A percentile compares a stretch with the other conserved stretches of the same genome.
phyloP scores from a whole-genome alignment of 192 early-diverging fungal genomes.

The Diversispora epigaea region DNA sequence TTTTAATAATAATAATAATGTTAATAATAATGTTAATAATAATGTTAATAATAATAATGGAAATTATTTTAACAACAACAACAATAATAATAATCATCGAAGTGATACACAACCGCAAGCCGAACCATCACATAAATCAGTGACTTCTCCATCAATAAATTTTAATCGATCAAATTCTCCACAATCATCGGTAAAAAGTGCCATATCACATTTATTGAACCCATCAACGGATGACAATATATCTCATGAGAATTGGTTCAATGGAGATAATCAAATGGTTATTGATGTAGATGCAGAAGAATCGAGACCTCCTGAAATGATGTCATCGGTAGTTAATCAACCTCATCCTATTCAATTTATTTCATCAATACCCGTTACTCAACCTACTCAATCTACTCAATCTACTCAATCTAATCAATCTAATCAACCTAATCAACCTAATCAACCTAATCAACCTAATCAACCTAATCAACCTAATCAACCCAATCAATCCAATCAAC shows the following conservation, averaged over 20 bases:
- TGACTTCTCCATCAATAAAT: not conserved
- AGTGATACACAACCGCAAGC: too few relatives aligned
- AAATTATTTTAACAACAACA: too few relatives aligned
- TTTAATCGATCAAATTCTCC: not conserved
- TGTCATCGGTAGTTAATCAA: not conserved
- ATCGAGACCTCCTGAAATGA: not conserved
- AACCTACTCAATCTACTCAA: not conserved
- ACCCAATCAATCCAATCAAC: not conserved
- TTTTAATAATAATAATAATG: too few relatives aligned
- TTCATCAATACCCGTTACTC: too few relatives aligned
- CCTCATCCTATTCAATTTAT: not conserved
- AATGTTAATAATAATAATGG: too few relatives aligned
- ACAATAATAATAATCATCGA: too few relatives aligned
- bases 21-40: too few relatives aligned
- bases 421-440: not conserved
- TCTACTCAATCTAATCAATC: not conserved
- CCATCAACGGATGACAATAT: not conserved
- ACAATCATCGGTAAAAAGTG: not conserved
- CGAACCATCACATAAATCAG: not conserved
- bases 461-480: not conserved
- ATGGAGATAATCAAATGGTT: not conserved
- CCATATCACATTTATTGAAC: not conserved
- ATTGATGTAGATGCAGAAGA: not conserved
- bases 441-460: not conserved
- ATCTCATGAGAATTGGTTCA: not conserved